A percentile compares a stretch with the other conserved stretches of the same genome.
phyloP scores from a whole-genome alignment of 331 rosid species.

The Stylosanthes scabra region DNA sequence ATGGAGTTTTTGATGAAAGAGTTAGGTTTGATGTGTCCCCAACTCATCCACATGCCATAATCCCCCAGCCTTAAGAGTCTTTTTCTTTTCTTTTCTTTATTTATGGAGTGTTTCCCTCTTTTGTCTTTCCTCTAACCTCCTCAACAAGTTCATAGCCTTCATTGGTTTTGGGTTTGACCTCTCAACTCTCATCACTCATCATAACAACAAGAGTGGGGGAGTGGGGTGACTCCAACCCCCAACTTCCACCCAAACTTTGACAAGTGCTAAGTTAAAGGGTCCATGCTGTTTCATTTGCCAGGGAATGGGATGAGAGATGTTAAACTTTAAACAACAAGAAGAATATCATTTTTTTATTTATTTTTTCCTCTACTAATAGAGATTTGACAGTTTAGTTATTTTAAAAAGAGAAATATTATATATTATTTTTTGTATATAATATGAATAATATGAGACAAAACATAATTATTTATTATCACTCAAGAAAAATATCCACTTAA shows the following conservation, averaged over 20 bases:
- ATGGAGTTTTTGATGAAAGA: neutral
- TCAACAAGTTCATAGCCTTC: conserved; percentile 40
- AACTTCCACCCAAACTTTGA: conserved; percentile 48
- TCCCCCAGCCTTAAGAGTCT: conserved; percentile 73
- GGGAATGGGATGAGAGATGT: neutral
- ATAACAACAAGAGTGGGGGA: conserved; percentile 55
- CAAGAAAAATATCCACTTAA: too few species aligned
- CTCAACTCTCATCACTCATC: too few species aligned
- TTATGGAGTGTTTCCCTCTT: neutral
- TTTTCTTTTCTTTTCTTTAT: conserved; percentile 44
- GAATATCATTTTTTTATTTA: too few species aligned
- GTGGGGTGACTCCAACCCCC: conserved; percentile 55
- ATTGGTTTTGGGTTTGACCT: conserved; percentile 38
- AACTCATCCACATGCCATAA: conserved; percentile 87
- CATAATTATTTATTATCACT: too few species aligned
- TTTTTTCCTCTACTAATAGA: too few species aligned
- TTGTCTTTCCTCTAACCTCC: conserved; percentile 4
- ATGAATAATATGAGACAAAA: too few species aligned
- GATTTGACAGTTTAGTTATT: too few species aligned
- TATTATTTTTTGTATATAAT: too few species aligned
- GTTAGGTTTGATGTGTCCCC: conserved; percentile 64
- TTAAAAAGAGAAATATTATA: too few species aligned
- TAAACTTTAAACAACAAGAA: too few species aligned
- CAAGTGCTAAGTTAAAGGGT: conserved; percentile 3
- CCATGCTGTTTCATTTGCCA: neutral